Conservation (phyloP, 805 yeast species). For the Metschnikowia bowlesiae region DNA sequence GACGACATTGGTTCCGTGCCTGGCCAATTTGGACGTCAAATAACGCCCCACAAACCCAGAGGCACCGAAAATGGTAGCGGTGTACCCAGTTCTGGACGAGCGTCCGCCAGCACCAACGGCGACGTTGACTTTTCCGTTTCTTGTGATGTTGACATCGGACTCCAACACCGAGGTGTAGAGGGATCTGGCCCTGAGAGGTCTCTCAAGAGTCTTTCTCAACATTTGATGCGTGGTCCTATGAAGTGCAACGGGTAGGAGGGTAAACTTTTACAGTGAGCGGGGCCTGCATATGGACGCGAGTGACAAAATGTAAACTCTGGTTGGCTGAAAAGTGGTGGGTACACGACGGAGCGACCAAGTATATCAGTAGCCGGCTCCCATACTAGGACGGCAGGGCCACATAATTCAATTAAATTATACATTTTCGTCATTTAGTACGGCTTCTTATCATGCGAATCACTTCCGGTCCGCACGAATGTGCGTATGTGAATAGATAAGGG, state of each 20-base stretch:
- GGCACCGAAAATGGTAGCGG: slow-evolving; percentile 85
- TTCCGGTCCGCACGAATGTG: neutral
- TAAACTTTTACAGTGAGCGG: slow-evolving; percentile 3
- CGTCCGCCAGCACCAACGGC: slow-evolving; percentile 77
- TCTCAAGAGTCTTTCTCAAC: slow-evolving; percentile 24
- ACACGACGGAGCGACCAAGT: slow-evolving; percentile 2
- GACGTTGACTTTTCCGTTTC: slow-evolving; percentile 67
- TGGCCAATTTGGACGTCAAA: slow-evolving; percentile 66
- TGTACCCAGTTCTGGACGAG: slow-evolving; percentile 81
- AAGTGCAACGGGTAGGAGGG: slow-evolving; percentile 1
- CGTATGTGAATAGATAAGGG: neutral
- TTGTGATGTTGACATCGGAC: slow-evolving; percentile 67
- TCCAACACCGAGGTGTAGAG: slow-evolving; percentile 40
- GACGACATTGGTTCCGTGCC: slow-evolving; percentile 74
- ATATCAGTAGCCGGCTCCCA: neutral
- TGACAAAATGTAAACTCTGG: slow-evolving; percentile 19
- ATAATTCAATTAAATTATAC: neutral
- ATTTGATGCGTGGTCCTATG: slow-evolving; percentile 9
- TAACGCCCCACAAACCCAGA: slow-evolving; percentile 76
- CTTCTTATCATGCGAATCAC: neutral
- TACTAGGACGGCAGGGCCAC: neutral
- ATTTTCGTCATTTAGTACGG: slow-evolving; percentile 1
- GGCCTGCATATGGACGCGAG: slow-evolving; percentile 9
- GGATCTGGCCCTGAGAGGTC: slow-evolving; percentile 24
- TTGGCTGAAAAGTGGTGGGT: slow-evolving; percentile 13